Evolutionary conservation across 345 rosid species (phyloP), one percentile per base, ranked within the genome.

Genomic region (Toxicodendron radicans): DNA sequence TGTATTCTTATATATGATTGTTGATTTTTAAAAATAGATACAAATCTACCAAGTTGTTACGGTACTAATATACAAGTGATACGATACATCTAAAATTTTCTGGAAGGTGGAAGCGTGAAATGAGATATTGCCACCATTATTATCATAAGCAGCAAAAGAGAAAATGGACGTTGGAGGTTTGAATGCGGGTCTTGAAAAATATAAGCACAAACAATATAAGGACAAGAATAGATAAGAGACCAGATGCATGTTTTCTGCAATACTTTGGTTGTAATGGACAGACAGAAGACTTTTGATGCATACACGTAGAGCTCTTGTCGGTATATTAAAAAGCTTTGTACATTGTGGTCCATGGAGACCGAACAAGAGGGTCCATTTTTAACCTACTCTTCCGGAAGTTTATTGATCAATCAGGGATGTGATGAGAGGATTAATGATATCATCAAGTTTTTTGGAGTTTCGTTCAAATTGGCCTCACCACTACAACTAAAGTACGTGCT

Each of bases 231-330:
- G 33, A 51, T 35, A 60, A 52, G 58, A 73, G 61, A 73, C 76
- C 69, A 62, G 48, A 6, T 52, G 38, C 76, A 46, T 63, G 53
- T 62, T 73, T 52, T 73, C 76, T 63, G 76, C 52, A 63, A 73
- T 11, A 52, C 51, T n/a, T 72, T 73, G 46, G 33, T 35, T 33
- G 35, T 48, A 16, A 63, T 21, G 58, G 17, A 48, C 27, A 17
- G 33, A 9, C 33, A 12, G 4, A 27, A 72, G 2, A 60, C 43
- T 71, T 71, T 41, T 10, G 67, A 7, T 54, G 49, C 61, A 69
- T 32, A 68, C 11, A 52, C n/a, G 45, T 11, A 68, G 59, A 33
- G 45, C 45, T 10, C 38, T 60, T 46, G 66, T 71, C 66, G 16
- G 30, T 51, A 60, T 0, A 72, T 4, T 48, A 33, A 53, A 33